phyloP scores from a whole-genome alignment of 2,329 filamentous ascomycete genomes.

The Stagonosporopsis vannaccii region DNA sequence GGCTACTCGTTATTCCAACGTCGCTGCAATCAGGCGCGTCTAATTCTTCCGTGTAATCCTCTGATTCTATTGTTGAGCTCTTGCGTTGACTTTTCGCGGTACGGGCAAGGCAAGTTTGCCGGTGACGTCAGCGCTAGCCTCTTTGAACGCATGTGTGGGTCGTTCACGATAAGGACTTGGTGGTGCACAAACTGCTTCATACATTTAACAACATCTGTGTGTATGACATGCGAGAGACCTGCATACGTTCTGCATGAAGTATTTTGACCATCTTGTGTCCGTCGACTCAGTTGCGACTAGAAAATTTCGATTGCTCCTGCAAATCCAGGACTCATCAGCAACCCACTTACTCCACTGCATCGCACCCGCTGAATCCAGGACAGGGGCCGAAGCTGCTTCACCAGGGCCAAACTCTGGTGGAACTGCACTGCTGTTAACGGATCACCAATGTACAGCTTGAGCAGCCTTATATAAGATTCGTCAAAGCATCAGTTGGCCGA shows the following conservation, averaged over 20 bases:
- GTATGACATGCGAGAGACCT: neutral
- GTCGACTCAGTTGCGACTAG: neutral
- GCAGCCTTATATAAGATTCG: neutral
- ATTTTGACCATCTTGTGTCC: neutral
- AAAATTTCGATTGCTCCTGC: neutral
- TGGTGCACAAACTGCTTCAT: neutral
- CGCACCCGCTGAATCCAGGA: neutral
- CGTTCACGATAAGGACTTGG: constrained; percentile 20
- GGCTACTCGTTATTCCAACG: too few relatives aligned
- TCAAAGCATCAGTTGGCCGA: neutral
- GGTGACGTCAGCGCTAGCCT: constrained; percentile 14
- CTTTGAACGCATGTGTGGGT: neutral
- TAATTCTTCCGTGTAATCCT: neutral
- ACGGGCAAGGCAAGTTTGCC: neutral
- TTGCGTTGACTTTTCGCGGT: constrained; percentile 10
- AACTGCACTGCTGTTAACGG: neutral
- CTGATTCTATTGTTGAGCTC: neutral
- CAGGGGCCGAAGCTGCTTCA: neutral
- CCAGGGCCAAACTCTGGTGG: neutral
- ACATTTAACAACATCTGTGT: neutral
- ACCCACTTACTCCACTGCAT: neutral
- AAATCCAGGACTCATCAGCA: neutral
- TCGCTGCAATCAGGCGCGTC: too few relatives aligned
- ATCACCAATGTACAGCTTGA: neutral
- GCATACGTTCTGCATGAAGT: neutral